Evolutionary conservation across 305 asterid genomes (phyloP).

Genomic region (Fraxinus velutina): DNA sequence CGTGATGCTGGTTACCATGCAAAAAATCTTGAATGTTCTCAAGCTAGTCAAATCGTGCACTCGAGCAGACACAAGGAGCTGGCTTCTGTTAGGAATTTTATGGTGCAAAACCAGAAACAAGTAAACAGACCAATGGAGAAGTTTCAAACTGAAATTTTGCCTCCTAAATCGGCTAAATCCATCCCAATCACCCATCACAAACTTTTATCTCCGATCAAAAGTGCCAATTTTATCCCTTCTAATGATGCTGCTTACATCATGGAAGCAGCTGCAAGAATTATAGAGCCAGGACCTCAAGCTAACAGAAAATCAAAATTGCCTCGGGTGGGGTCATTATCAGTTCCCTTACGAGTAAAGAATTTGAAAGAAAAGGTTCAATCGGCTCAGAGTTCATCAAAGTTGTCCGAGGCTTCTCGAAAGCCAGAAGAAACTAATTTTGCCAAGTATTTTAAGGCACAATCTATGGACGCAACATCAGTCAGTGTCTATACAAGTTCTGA

Average conservation of each 20-base stretch:
- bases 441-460: slow-evolving; percentile 38
- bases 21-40: slow-evolving; percentile 39
- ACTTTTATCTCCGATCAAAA: slow-evolving; percentile 70
- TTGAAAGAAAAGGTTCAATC: slow-evolving; percentile 60
- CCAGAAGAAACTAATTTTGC: slow-evolving; percentile 42
- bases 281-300: slow-evolving; percentile 47
- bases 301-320: slow-evolving; percentile 32
- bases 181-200: slow-evolving; percentile 64
- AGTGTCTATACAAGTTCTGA: slow-evolving; percentile 39
- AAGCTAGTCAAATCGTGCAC: slow-evolving; percentile 39
- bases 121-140: slow-evolving; percentile 50
- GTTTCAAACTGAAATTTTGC: slow-evolving; percentile 69
- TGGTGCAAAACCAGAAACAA: slow-evolving; percentile 40
- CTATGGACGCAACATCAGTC: slow-evolving; percentile 34
- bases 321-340: slow-evolving; percentile 45
- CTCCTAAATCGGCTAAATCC: slow-evolving; percentile 76
- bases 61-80: slow-evolving; percentile 35
- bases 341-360: slow-evolving; percentile 53
- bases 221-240: slow-evolving; percentile 43
- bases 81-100: slow-evolving; percentile 23
- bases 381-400: slow-evolving; percentile 41
- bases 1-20: slow-evolving; percentile 36
- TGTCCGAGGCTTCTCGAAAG: slow-evolving; percentile 44
- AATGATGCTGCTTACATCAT: slow-evolving; percentile 73
- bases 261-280: slow-evolving; percentile 78